These are phyloP conservation scores for Cyclaneusma minus DNA, from an alignment of 2,329 filamentous ascomycete genomes.

Conservation along the genomic window DNA sequence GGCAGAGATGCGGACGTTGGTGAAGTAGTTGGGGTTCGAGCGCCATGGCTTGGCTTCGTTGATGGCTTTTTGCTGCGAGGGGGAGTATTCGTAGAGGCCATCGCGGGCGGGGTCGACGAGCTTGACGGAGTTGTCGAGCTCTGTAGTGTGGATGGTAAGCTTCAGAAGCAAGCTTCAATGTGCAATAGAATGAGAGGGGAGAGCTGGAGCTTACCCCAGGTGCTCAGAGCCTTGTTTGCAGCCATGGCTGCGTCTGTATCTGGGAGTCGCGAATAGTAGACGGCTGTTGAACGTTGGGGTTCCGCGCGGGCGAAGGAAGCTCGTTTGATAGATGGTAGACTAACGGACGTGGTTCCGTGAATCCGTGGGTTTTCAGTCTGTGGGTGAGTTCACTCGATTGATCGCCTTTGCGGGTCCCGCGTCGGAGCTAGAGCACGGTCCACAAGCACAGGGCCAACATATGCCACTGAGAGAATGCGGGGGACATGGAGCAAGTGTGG, in stretches of 20 bases:
- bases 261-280: constrained; percentile 1
- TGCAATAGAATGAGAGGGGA: constrained; percentile 6
- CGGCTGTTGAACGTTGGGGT: constrained; percentile 1
- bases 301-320: too few species aligned
- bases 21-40: constrained; percentile 74
- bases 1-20: constrained; percentile 81
- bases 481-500: too few species aligned
- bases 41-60: constrained; percentile 58
- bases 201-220: constrained; percentile 36
- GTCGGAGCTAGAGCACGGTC: too few species aligned
- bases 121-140: constrained; percentile 74
- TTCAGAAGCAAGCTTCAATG: constrained; percentile 5
- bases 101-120: constrained; percentile 79
- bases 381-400: too few species aligned
- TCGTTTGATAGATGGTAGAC: too few species aligned
- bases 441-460: too few species aligned
- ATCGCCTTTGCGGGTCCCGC: too few species aligned
- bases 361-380: too few species aligned
- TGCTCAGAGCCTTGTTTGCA: constrained; percentile 40
- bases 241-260: constrained; percentile 7
- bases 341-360: constrained; percentile 1
- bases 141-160: constrained; percentile 30
- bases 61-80: constrained; percentile 49
- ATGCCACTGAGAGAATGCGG: too few species aligned
- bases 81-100: constrained; percentile 76